Conservation (phyloP, 306 rosid genomes). For the Corylus avellana region DNA sequence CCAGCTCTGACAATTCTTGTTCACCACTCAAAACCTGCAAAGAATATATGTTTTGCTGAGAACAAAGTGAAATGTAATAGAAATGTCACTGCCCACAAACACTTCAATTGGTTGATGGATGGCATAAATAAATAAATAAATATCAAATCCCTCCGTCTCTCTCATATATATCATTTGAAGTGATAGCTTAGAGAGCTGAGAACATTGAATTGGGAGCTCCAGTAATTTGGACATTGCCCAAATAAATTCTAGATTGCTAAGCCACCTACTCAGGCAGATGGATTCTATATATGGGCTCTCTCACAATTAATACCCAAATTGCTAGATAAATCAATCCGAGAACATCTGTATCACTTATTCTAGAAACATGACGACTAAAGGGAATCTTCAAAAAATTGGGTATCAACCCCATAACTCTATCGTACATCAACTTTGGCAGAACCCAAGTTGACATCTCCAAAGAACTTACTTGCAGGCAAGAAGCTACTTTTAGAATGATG, state of each 20-base stretch:
- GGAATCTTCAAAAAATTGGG: neutral
- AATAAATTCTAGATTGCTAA: no score
- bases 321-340: no score
- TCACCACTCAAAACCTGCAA: conserved; percentile 77
- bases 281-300: no score
- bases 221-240: no score
- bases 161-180: neutral
- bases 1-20: conserved; percentile 62
- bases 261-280: no score
- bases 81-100: neutral
- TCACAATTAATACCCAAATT: no score
- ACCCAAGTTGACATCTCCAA: neutral
- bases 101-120: no score
- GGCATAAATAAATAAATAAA: no score
- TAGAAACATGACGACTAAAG: neutral
- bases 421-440: neutral
- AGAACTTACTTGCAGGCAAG: neutral
- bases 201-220: neutral
- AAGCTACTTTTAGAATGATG: neutral
- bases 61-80: conserved; percentile 10
- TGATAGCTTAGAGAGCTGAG: neutral
- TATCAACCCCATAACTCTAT: neutral
- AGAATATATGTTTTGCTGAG: conserved; percentile 23
- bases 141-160: no score
- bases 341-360: neutral